A percentile compares a stretch with the other conserved stretches of the same genome.
These are phyloP conservation scores for Vanderwaltozyma yarrowii DNA, from an alignment of 805 yeast genomes.

Conservation along the genomic window DNA sequence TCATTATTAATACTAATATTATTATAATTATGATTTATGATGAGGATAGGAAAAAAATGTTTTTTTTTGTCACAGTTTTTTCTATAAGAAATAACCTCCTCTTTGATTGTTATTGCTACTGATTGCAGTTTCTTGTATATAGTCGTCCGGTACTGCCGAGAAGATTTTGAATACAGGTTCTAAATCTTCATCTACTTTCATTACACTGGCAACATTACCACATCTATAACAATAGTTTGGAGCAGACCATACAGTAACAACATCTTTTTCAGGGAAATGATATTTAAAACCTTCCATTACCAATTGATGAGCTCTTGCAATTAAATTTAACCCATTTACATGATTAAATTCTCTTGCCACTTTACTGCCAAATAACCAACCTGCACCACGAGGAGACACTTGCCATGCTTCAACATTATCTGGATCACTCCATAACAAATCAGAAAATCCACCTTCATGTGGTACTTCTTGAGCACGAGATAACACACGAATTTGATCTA, in stretches of 20 bases:
- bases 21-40: too few relatives aligned
- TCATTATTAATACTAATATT: too few relatives aligned
- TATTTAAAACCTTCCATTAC: conserved; percentile 98
- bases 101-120: conserved; percentile 23
- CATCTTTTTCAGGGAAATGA: conserved; percentile 92
- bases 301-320: conserved; percentile 95
- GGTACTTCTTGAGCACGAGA: conserved; percentile 98
- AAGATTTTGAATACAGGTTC: conserved; percentile 89
- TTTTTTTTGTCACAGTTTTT: too few relatives aligned
- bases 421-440: conserved; percentile 95
- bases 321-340: conserved; percentile 76
- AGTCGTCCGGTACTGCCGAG: conserved; percentile 88
- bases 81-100: conserved; percentile 28
- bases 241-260: conserved; percentile 97
- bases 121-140: conserved; percentile 24
- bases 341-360: conserved; percentile 95
- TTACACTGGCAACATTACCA: conserved; percentile 96
- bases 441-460: conserved; percentile 98
- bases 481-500: conserved; percentile 89
- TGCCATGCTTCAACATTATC: conserved; percentile 98
- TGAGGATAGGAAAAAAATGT: background rate
- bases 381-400: conserved; percentile 96
- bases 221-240: conserved; percentile 96
- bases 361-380: conserved; percentile 92
- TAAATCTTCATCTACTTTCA: conserved; percentile 84